These are phyloP conservation scores for Kondoa subrosea DNA, from an alignment of 768 basidiomycete genomes.

Conservation along the genomic window DNA sequence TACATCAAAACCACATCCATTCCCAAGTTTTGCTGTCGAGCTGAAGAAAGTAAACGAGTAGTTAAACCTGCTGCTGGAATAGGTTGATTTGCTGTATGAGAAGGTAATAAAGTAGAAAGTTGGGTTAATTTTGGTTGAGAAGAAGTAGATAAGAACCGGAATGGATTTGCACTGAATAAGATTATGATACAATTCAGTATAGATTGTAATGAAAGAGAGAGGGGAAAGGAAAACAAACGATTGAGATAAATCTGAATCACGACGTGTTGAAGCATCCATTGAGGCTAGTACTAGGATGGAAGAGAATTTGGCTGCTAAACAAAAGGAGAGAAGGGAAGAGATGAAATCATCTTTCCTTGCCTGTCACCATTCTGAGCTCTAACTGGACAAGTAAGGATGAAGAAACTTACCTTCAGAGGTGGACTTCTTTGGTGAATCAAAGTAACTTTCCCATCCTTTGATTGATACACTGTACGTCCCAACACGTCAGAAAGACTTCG, in stretches of 20 bases:
- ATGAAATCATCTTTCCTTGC: conserved; percentile 3
- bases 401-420: conserved; percentile 3
- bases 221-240: not conserved
- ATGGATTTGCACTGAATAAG: no score
- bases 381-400: not conserved
- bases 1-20: not conserved
- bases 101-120: not conserved
- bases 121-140: not conserved
- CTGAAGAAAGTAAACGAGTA: not conserved
- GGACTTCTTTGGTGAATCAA: conserved; percentile 1
- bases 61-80: conserved; percentile 1
- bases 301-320: not conserved
- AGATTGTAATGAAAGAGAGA: not conserved
- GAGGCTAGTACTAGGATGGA: not conserved
- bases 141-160: not conserved
- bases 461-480: conserved; percentile 5
- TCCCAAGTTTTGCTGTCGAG: not conserved
- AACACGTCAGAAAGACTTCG: not conserved
- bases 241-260: not conserved
- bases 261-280: conserved; percentile 2
- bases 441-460: conserved; percentile 2
- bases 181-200: no score
- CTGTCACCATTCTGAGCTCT: not conserved
- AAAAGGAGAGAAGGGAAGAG: not conserved
- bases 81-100: not conserved